phyloP scores from a whole-genome alignment of 2,329 filamentous ascomycete species.

The Colletotrichum spinosum region DNA sequence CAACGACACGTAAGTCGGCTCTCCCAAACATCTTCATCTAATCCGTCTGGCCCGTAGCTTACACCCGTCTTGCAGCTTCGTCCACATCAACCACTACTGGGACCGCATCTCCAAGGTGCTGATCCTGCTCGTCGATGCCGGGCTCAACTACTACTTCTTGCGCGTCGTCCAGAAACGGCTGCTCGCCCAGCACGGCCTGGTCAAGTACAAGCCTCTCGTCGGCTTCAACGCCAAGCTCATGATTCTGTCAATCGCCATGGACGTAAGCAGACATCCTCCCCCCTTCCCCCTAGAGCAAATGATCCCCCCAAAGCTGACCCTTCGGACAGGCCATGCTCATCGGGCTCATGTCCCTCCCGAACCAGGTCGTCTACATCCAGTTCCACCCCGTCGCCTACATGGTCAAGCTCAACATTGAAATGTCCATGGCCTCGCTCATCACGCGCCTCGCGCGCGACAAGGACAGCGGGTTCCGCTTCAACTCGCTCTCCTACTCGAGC shows the following conservation, averaged over 20 bases:
- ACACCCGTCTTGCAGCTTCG: conserved; percentile 40
- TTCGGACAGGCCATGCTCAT: conserved; percentile 43
- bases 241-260: conserved; percentile 61
- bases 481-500: conserved; percentile 31
- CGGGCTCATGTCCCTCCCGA: conserved; percentile 48
- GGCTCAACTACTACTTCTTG: conserved; percentile 66
- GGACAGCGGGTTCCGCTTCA: conserved; percentile 26
- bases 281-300: no score
- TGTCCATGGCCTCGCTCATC: conserved; percentile 65
- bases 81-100: conserved; percentile 62
- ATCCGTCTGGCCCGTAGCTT: neutral
- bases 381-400: conserved; percentile 65
- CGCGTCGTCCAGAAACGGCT: conserved; percentile 58
- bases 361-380: conserved; percentile 56
- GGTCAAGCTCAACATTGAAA: conserved; percentile 66
- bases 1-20: conserved; percentile 46
- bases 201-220: conserved; percentile 62
- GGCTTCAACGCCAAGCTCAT: conserved; percentile 63
- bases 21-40: neutral
- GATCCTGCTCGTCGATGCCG: conserved; percentile 61
- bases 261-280: conserved; percentile 45
- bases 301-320: neutral
- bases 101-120: conserved; percentile 64
- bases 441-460: conserved; percentile 43
- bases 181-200: conserved; percentile 57